phyloP scores from a whole-genome alignment of 1,284 basidiomycete genomes.

The Grifola frondosa region DNA sequence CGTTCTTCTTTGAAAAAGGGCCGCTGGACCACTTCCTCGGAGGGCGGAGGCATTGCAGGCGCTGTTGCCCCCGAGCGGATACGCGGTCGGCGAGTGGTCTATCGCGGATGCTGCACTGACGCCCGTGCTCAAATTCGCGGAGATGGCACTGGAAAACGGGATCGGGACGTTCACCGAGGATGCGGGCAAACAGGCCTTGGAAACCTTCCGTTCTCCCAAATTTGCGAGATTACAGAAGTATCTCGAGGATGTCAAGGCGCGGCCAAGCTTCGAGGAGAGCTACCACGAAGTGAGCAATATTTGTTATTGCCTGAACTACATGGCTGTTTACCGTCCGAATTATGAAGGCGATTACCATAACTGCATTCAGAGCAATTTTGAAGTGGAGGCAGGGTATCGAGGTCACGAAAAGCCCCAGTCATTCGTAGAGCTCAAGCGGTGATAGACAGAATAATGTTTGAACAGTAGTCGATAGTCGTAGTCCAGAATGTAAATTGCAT shows the following conservation, averaged over 20 bases:
- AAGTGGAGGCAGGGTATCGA: no score
- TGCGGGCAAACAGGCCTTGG: conserved; percentile 29
- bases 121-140: conserved; percentile 36
- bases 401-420: no score
- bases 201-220: conserved; percentile 22
- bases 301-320: no score
- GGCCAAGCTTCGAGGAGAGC: conserved; percentile 28
- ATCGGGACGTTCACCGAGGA: conserved; percentile 31
- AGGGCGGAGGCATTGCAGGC: conserved; percentile 31
- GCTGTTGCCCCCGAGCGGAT: conserved; percentile 30
- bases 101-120: conserved; percentile 54
- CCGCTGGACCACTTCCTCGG: conserved; percentile 38
- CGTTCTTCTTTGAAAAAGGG: conserved; percentile 35
- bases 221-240: conserved; percentile 34
- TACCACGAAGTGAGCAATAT: conserved; percentile 32
- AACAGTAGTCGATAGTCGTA: no score
- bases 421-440: no score
- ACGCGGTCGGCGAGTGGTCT: conserved; percentile 39
- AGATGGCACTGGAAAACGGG: conserved; percentile 28
- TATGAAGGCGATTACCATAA: no score
- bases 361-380: no score
- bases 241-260: conserved; percentile 25
- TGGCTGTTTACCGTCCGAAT: no score
- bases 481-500: no score
- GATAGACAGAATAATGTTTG: no score